Evolutionary conservation across 2,329 filamentous ascomycete species (phyloP).

Genomic region (Myriosclerotinia duriaeana): DNA sequence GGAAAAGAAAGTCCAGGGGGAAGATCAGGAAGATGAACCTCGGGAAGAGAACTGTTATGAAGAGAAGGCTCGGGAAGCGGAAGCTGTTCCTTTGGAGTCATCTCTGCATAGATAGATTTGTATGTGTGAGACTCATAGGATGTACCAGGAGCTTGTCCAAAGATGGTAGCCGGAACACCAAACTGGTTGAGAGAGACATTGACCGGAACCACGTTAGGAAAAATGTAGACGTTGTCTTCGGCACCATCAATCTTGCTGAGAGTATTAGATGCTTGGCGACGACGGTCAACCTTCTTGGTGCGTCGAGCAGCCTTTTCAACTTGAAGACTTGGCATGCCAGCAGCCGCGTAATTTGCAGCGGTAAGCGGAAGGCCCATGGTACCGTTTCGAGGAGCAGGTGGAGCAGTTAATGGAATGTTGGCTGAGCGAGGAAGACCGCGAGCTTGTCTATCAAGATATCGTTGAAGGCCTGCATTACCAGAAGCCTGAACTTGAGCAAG

Average conservation of each 20-base stretch:
- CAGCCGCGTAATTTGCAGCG: conserved; percentile 21
- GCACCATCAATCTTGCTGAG: not conserved
- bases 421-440: conserved; percentile 18
- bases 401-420: not conserved
- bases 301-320: not conserved
- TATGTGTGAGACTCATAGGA: conserved; percentile 1
- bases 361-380: conserved; percentile 21
- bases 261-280: not conserved
- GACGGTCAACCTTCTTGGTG: not conserved
- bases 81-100: not conserved
- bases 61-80: not conserved
- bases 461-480: not conserved
- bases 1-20: not conserved
- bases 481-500: conserved; percentile 17
- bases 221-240: no score
- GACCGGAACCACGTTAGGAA: not conserved
- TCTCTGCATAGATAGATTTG: conserved; percentile 10
- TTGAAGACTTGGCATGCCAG: conserved; percentile 14
- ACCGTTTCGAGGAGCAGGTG: not conserved
- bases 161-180: conserved; percentile 11
- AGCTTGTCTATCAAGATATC: conserved; percentile 16
- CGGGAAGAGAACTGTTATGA: not conserved
- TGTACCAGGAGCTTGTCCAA: not conserved
- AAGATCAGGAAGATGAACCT: not conserved
- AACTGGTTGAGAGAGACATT: not conserved